Evolutionary conservation across 805 yeast species (phyloP), one percentile per base, ranked within the genome.

Genomic region (Wickerhamomyces rabaulensis): DNA sequence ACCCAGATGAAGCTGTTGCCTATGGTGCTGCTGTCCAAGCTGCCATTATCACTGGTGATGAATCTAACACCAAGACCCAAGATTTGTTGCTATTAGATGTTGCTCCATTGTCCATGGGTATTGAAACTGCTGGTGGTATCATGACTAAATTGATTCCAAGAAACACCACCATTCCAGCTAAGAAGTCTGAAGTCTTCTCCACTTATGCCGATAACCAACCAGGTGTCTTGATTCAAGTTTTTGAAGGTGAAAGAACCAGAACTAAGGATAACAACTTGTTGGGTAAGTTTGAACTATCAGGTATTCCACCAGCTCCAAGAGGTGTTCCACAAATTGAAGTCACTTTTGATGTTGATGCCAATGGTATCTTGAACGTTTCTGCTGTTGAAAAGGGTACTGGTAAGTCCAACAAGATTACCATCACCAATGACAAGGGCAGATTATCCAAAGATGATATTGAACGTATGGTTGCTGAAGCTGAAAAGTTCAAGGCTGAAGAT

Each of bases 21-120:
- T 90, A 90, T 78, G 97, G 97, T 85, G 97, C 97, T 59, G 97
- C 97, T 58, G 97, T 90, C 61, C 97, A 90, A 79, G 97, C 97
- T 62, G 97, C 97, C 61, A 90, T 91, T 67, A 82, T 91, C 69
- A 82, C 97, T 56, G 98, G 98, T 79, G 97, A 91, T 75, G 81
- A 94, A 60, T 90, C 97, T 43, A 57, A 56, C 44, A 87, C 96
- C 55, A 91, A 91, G 88, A 92, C 97, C 57, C 97, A 92, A 78
- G 98, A 91, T 71, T 78, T 91, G 71, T 80, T 94, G 69, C 82
- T 92, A 69, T 85, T 94, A 71, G 99, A 92, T 82, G 99, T 92
- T 73, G 96, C 97, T 69, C 98, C 99, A 73, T 82, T 92, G 69
- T 91, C 98, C 52, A 73, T 92, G 64, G 99, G 99, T 85, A 92